These are phyloP conservation scores for Logfia minima DNA, from an alignment of 129 eudicot genomes.

Conservation along the genomic window DNA sequence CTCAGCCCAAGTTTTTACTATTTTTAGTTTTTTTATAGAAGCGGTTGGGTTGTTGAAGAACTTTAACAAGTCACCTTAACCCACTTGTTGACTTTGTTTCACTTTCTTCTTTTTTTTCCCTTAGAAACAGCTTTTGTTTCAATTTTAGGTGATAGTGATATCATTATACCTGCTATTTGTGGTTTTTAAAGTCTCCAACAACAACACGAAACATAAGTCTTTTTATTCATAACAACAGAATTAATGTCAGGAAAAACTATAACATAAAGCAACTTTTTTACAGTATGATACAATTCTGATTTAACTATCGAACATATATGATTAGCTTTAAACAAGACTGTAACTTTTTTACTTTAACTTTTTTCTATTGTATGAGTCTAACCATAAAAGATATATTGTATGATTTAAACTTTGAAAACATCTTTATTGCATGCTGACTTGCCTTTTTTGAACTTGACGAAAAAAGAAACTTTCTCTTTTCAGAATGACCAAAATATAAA, in stretches of 20 bases:
- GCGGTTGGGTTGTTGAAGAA: conserved; percentile 19
- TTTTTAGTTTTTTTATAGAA: background rate
- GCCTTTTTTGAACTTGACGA: too few relatives aligned
- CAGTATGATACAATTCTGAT: background rate
- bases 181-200: conserved; percentile 23
- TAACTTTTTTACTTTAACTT: too few relatives aligned
- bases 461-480: too few relatives aligned
- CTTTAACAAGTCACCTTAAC: conserved; percentile 4
- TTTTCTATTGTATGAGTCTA: too few relatives aligned
- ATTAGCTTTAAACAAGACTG: background rate
- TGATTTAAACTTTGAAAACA: too few relatives aligned
- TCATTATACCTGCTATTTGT: conserved; percentile 23
- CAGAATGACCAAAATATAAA: too few relatives aligned
- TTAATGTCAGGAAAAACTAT: background rate
- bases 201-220: conserved; percentile 14
- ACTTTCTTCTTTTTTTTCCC: too few relatives aligned
- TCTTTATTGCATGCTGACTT: too few relatives aligned
- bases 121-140: background rate
- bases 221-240: background rate
- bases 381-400: too few relatives aligned
- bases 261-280: background rate
- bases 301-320: background rate
- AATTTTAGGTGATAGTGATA: background rate
- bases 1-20: background rate
- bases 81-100: conserved; percentile 24